Evolutionary conservation across 2,329 filamentous ascomycete genomes (phyloP).

Genomic region (Aspergillus unguis): DNA sequence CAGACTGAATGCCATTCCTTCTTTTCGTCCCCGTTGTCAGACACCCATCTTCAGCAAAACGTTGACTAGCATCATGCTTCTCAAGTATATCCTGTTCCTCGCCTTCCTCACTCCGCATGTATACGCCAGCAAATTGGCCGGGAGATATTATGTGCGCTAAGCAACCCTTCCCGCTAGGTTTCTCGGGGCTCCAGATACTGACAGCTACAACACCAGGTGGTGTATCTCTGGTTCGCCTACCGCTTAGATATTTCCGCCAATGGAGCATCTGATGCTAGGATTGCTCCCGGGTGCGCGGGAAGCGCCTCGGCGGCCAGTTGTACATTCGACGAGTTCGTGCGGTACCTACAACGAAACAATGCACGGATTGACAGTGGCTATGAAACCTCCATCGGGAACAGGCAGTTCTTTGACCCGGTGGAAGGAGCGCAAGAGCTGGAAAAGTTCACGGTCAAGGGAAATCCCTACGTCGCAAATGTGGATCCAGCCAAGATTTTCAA

Average conservation of each 20-base stretch:
- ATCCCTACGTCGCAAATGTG: background rate
- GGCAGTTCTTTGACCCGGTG: background rate
- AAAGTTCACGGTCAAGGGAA: background rate
- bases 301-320: background rate
- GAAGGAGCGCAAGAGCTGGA: background rate
- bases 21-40: too few species aligned
- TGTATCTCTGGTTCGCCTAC: constrained; percentile 3
- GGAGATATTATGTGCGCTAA: background rate
- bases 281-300: background rate
- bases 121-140: background rate
- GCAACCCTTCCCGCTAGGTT: background rate
- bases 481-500: background rate
- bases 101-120: background rate
- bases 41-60: too few species aligned
- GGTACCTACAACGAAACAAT: background rate
- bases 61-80: background rate
- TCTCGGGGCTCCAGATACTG: background rate
- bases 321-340: constrained; percentile 1
- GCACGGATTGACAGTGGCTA: background rate
- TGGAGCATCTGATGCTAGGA: background rate
- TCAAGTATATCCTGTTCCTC: background rate
- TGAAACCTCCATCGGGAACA: background rate
- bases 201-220: background rate
- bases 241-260: background rate
- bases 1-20: too few species aligned